Percentiles rank a stretch among this genome's conserved stretches.
phyloP scores from a whole-genome alignment of 345 rosid species.

The Salix brachista region DNA sequence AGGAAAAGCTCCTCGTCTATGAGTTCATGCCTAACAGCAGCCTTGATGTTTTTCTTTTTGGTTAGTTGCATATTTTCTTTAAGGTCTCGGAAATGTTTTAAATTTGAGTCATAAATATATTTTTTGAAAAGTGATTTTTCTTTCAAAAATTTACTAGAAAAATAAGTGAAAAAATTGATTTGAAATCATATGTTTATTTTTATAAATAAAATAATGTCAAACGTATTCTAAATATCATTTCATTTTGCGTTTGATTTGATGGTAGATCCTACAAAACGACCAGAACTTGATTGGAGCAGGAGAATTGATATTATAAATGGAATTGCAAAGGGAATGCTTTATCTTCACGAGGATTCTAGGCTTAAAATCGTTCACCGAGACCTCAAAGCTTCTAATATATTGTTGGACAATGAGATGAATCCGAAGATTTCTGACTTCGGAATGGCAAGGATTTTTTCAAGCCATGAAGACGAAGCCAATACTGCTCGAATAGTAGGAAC shows the following conservation, averaged over 20 bases:
- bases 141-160: no score
- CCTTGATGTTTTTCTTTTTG: slow-evolving; percentile 33
- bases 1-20: slow-evolving; percentile 41
- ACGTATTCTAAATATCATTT: no score
- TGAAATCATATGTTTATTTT: no score
- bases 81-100: background rate
- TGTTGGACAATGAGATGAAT: slow-evolving; percentile 46
- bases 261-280: slow-evolving; percentile 22
- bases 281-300: slow-evolving; percentile 20
- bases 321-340: slow-evolving; percentile 32
- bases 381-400: slow-evolving; percentile 52
- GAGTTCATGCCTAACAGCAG: slow-evolving; percentile 57
- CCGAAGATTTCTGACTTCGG: slow-evolving; percentile 65
- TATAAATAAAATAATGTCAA: no score
- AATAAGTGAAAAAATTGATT: no score
- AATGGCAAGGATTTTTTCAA: slow-evolving; percentile 44
- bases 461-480: slow-evolving; percentile 32
- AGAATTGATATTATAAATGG: slow-evolving; percentile 25
- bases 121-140: no score
- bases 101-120: no score
- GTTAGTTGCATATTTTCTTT: no score
- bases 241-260: background rate
- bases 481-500: slow-evolving; percentile 50
- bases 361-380: slow-evolving; percentile 50
- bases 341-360: slow-evolving; percentile 50